Evolutionary conservation across 2,329 filamentous ascomycete species (phyloP).

Genomic region (Eurotiales sp.): DNA sequence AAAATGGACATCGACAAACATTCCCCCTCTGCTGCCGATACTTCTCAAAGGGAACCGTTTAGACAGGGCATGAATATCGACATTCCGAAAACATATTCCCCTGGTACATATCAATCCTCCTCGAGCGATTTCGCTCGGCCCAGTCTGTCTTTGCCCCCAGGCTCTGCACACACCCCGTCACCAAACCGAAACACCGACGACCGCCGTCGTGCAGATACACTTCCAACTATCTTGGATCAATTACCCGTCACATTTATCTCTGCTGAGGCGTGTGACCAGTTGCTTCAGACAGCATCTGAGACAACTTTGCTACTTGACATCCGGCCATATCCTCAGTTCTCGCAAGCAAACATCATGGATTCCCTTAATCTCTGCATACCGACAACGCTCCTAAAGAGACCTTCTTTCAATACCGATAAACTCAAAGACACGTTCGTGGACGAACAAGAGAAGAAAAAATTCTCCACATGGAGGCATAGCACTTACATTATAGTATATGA

Average conservation of each 20-base stretch:
- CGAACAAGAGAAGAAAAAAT: constrained; percentile 64
- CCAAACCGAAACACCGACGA: not conserved
- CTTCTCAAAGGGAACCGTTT: constrained; percentile 1
- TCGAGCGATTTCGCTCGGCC: not conserved
- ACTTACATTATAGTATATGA: constrained; percentile 86
- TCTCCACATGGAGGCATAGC: constrained; percentile 70
- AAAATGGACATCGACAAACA: not conserved
- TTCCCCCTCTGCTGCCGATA: not conserved
- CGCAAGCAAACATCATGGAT: constrained; percentile 68
- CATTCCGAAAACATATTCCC: constrained; percentile 10
- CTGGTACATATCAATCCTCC: constrained; percentile 1
- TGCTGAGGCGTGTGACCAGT: constrained; percentile 51
- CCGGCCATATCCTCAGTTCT: constrained; percentile 78
- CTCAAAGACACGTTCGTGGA: constrained; percentile 80
- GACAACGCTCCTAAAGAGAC: constrained; percentile 84
- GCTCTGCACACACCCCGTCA: not conserved
- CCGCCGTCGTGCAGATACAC: constrained; percentile 31
- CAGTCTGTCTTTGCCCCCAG: constrained; percentile 6
- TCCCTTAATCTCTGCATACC: constrained; percentile 92
- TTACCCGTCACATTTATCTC: constrained; percentile 51
- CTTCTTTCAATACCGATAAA: constrained; percentile 85
- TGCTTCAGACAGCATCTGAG: constrained; percentile 52
- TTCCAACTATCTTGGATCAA: constrained; percentile 50
- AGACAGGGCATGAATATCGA: constrained; percentile 1
- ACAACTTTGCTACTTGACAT: constrained; percentile 75